Percentiles rank a stretch among this genome's conserved stretches.
Evolutionary conservation across 371 early-diverging fungal genomes (phyloP).

Genomic region (Mucor lusitanicus): DNA sequence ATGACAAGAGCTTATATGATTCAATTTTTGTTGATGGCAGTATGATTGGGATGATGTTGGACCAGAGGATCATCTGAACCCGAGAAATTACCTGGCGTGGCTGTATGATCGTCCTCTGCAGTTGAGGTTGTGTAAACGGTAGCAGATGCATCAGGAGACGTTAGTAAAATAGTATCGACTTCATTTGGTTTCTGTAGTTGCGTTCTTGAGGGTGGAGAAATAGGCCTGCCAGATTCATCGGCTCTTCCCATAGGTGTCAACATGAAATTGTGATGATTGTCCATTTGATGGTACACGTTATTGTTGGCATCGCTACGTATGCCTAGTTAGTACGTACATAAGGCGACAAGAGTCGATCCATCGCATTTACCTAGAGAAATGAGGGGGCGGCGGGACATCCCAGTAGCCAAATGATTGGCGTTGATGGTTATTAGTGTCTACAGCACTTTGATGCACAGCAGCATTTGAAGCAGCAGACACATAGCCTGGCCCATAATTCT

Average conservation of each 20-base stretch:
- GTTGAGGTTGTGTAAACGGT: constrained; percentile 2
- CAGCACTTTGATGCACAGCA: neutral
- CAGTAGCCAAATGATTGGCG: neutral
- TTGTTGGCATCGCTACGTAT: neutral
- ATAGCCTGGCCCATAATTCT: neutral
- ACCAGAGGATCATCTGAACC: neutral
- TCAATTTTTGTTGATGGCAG: neutral
- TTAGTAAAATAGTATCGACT: neutral
- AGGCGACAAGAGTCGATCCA: no score
- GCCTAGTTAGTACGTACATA: neutral
- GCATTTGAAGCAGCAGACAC: neutral
- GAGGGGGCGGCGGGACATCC: neutral
- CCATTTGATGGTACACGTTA: neutral
- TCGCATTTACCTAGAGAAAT: neutral
- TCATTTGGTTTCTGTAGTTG: constrained; percentile 12
- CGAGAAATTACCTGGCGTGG: neutral
- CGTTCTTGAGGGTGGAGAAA: neutral
- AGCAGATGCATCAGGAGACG: constrained; percentile 1
- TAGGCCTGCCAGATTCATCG: neutral
- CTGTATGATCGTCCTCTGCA: neutral
- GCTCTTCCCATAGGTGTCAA: neutral
- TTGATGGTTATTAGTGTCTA: neutral
- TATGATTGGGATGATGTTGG: neutral
- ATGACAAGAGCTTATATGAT: neutral
- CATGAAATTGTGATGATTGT: constrained; percentile 1